A percentile compares a stretch with the other conserved stretches of the same genome.
Evolutionary conservation across 768 basidiomycete genomes (phyloP).

Genomic region (Leccinum pellstonianum): DNA sequence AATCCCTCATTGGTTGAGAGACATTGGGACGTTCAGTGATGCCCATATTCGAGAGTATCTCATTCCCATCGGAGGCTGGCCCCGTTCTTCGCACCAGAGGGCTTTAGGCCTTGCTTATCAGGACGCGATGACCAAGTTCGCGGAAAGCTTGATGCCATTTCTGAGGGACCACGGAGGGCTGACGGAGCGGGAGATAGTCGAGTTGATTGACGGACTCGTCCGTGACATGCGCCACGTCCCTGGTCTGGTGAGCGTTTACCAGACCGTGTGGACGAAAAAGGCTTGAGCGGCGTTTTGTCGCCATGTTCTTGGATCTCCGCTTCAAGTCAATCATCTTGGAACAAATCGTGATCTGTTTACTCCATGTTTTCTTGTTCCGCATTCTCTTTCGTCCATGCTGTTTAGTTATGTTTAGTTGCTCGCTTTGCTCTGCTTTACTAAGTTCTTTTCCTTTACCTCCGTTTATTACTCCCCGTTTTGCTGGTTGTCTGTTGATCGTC

Average conservation of each 20-base stretch:
- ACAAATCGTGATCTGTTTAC: background rate
- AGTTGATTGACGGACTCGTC: constrained; percentile 41
- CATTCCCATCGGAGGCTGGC: constrained; percentile 63
- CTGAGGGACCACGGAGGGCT: constrained; percentile 41
- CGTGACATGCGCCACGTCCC: constrained; percentile 45
- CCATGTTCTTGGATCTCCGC: background rate
- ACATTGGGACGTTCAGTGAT: constrained; percentile 41
- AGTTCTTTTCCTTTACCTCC: too few species aligned
- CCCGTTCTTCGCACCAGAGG: constrained; percentile 32
- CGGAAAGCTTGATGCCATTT: constrained; percentile 49
- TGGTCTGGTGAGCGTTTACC: constrained; percentile 50
- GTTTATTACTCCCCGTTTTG: background rate
- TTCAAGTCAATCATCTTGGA: background rate
- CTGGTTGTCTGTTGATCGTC: background rate
- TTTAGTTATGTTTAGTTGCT: background rate
- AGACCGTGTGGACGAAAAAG: constrained; percentile 48
- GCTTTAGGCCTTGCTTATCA: constrained; percentile 45
- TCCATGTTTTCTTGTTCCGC: background rate
- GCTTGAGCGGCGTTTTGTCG: constrained; percentile 11
- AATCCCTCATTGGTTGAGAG: constrained; percentile 39
- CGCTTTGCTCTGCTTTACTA: background rate
- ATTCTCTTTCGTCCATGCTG: background rate
- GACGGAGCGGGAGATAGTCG: constrained; percentile 36
- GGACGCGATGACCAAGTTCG: constrained; percentile 40
- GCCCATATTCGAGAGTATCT: constrained; percentile 34